Conservation (phyloP, 345 rosid genomes). For the Euphorbia peplus region DNA sequence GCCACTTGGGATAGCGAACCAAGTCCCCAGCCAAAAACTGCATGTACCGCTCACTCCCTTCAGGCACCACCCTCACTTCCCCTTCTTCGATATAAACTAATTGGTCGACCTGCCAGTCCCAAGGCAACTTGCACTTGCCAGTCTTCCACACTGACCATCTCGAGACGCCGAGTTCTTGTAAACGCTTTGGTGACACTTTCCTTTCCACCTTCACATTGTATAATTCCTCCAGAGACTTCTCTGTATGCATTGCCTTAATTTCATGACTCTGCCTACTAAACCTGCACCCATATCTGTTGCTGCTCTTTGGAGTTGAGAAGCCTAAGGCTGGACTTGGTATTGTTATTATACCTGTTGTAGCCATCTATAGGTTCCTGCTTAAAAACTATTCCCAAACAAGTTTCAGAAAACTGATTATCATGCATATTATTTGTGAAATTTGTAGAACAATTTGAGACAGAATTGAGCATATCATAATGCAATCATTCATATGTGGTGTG, state of each 20-base stretch:
- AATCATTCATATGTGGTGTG: too few relatives aligned
- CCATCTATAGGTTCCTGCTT: neutral
- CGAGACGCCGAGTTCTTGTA: conserved; percentile 69
- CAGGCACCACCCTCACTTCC: conserved; percentile 90
- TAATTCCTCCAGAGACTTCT: conserved; percentile 73
- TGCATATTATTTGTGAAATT: neutral
- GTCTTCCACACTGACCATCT: conserved; percentile 90
- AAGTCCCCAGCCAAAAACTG: conserved; percentile 83
- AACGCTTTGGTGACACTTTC: conserved; percentile 50
- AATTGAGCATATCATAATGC: too few relatives aligned
- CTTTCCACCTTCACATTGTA: conserved; percentile 77
- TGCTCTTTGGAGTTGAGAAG: conserved; percentile 25
- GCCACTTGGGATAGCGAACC: conserved; percentile 90
- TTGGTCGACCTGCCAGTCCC: conserved; percentile 99
- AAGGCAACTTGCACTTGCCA: conserved; percentile 67
- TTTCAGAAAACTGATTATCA: neutral
- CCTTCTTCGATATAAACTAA: conserved; percentile 95
- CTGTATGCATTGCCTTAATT: conserved; percentile 53
- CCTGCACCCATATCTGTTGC: conserved; percentile 14
- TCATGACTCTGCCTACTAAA: conserved; percentile 19
- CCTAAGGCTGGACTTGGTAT: conserved; percentile 29
- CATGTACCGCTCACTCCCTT: conserved; percentile 76
- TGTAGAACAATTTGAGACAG: neutral
- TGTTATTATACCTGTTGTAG: conserved; percentile 45
- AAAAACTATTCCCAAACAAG: neutral